Evolutionary conservation across 441 rosid species (phyloP).

Genomic region (Syzygium syzygioides): DNA sequence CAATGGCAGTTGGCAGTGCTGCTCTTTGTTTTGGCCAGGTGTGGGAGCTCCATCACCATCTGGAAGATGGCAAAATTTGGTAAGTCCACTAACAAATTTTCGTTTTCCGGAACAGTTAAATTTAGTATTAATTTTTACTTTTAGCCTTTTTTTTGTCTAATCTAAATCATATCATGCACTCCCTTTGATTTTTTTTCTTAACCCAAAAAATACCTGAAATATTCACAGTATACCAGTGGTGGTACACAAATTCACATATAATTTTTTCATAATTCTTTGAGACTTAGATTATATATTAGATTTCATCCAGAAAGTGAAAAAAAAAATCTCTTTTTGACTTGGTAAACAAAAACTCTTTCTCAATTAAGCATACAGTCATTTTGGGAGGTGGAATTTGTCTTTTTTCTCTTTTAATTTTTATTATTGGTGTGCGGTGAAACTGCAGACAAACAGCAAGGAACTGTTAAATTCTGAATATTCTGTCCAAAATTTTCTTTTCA

Average conservation of each 20-base stretch:
- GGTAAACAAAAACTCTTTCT: background rate
- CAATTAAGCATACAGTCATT: background rate
- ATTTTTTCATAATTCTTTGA: background rate
- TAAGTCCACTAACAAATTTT: background rate
- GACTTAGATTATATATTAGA: background rate
- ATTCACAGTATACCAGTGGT: background rate
- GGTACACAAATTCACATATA: background rate
- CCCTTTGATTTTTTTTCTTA: background rate
- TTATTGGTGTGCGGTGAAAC: background rate
- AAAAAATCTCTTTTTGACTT: background rate
- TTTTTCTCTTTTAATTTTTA: background rate
- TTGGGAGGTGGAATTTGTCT: background rate
- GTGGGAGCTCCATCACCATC: constrained; percentile 85
- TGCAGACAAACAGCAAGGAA: background rate
- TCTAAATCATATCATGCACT: background rate
- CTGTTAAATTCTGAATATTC: background rate
- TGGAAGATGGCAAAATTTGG: constrained; percentile 70
- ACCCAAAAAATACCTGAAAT: background rate
- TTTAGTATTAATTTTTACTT: background rate
- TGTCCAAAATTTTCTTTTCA: background rate
- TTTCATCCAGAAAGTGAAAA: background rate
- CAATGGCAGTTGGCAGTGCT: constrained; percentile 47
- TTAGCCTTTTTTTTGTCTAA: background rate
- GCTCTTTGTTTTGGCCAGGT: constrained; percentile 73
- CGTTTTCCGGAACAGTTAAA: background rate